phyloP scores from a whole-genome alignment of 1,139 yeast species.

The Yamadazyma mexicana region DNA sequence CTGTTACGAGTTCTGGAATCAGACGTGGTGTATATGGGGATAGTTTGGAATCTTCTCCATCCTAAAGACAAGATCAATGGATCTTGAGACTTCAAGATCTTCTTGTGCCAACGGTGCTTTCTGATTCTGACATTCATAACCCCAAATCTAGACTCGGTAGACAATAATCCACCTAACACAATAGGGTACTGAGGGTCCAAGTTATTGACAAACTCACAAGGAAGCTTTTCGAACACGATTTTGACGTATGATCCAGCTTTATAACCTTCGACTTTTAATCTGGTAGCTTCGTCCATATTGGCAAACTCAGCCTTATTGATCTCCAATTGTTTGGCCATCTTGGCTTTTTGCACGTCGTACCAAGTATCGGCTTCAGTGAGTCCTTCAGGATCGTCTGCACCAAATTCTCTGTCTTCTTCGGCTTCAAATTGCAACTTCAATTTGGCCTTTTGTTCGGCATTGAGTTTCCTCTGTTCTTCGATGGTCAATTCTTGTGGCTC shows the following conservation, averaged over 20 bases:
- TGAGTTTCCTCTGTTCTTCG: constrained; percentile 71
- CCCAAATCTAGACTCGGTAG: constrained; percentile 93
- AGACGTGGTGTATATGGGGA: constrained; percentile 93
- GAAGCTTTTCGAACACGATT: constrained; percentile 76
- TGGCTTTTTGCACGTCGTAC: constrained; percentile 96
- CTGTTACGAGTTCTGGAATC: constrained; percentile 97
- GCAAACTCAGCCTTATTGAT: constrained; percentile 82
- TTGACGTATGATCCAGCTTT: constrained; percentile 94
- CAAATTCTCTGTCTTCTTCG: constrained; percentile 78
- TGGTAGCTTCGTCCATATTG: constrained; percentile 70
- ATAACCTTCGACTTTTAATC: constrained; percentile 86
- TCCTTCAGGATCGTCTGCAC: constrained; percentile 73
- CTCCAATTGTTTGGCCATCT: constrained; percentile 93
- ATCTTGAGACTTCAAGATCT: constrained; percentile 91
- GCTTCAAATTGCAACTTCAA: constrained; percentile 87
- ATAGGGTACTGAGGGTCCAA: constrained; percentile 85
- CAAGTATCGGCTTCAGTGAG: constrained; percentile 85
- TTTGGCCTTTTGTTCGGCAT: constrained; percentile 88
- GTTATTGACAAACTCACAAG: constrained; percentile 88
- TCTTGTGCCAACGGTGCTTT: constrained; percentile 99
- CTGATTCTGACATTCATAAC: constrained; percentile 90
- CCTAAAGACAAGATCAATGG: constrained; percentile 93
- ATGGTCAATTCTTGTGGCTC: constrained; percentile 49
- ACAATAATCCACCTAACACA: constrained; percentile 84
- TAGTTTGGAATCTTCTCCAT: constrained; percentile 97